Evolutionary conservation across 208 protist genomes (phyloP).

Genomic region (Novymonas esmeraldas): DNA sequence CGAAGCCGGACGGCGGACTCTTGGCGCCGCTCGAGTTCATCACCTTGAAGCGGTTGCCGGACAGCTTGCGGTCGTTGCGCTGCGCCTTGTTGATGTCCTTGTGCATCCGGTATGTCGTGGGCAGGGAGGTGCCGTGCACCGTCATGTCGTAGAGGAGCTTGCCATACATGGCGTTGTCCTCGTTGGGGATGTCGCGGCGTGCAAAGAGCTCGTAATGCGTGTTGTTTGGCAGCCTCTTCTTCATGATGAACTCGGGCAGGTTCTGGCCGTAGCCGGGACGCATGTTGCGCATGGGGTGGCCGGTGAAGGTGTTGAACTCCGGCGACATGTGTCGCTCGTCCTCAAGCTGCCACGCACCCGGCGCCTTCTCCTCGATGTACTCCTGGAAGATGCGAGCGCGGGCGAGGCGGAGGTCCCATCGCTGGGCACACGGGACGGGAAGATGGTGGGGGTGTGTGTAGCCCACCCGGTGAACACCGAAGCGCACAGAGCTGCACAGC

Average conservation of each 20-base stretch:
- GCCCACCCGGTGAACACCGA: conserved; percentile 77
- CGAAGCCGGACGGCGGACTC: conserved; percentile 81
- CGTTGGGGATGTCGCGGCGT: conserved; percentile 84
- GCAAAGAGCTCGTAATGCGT: conserved; percentile 91
- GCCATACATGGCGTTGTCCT: conserved; percentile 92
- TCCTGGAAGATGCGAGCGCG: conserved; percentile 89
- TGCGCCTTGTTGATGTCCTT: conserved; percentile 93
- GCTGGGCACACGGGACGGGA: conserved; percentile 84
- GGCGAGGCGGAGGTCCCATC: conserved; percentile 87
- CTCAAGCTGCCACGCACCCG: conserved; percentile 89
- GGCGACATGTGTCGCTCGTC: conserved; percentile 91
- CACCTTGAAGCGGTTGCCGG: conserved; percentile 87
- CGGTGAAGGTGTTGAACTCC: conserved; percentile 90
- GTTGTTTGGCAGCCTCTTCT: conserved; percentile 90
- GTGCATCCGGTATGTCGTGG: conserved; percentile 89
- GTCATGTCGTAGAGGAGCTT: conserved; percentile 89
- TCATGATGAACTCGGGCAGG: conserved; percentile 86
- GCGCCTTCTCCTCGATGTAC: conserved; percentile 90
- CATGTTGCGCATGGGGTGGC: conserved; percentile 86
- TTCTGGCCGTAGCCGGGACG: conserved; percentile 88
- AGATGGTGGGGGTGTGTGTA: conserved; percentile 70
- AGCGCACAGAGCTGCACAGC: conserved; percentile 23
- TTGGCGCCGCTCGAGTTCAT: conserved; percentile 76
- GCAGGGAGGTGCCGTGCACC: conserved; percentile 86
- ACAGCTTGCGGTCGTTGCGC: conserved; percentile 90